Base-by-base conservation (phyloP, 768 basidiomycete genomes). In the Trametes elegans region DNA sequence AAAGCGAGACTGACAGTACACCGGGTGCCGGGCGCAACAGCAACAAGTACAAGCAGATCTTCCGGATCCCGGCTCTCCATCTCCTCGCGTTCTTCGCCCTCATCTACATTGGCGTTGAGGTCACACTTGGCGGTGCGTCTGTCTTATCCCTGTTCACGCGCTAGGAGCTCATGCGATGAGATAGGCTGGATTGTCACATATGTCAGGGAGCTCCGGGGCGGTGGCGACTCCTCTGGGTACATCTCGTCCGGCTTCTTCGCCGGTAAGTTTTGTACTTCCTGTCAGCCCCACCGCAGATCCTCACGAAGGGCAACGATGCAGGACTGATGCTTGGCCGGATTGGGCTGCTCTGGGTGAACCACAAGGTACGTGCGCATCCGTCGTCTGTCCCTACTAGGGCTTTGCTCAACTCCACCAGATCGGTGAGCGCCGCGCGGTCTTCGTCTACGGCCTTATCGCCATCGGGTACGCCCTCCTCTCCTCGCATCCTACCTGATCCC, bases 281-380 rank as follows among this genome's bases (percentile, higher is more conserved):
- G n/a, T n/a, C 27, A 23, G 9, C 14, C 35, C 27, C 5, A 19
- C 18, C 6, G 11, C 19, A 18, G 13, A 18, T n/a, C n/a, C n/a
- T n/a, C n/a, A n/a, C n/a, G n/a, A n/a, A n/a, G n/a, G n/a, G n/a
- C n/a, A n/a, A n/a, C n/a, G n/a, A 13, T 5, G 3, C 16, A 76
- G 78, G 78, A 14, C 62, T 84, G 13, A 81, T 79, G 0, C 52
- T 81, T 5, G 83, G 84, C 0, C 75, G 84, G 23, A 67, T 85
- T 6, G 65, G 70, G 2, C 71, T 84, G 7, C 70, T 84, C 19
- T 78, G 76, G 66, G 67, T 84, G 6, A 84, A 79, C 58, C 64
- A 71, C 39, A 70, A 69, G 62, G 76, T 75, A 53, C 10, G 59
- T 55, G 9, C 7, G 6, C 36, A 7, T n/a, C 11, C 7, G 19